Evolutionary conservation across 75 land plant genomes (phyloP), one percentile per base, ranked within the genome.

Genomic region (Picea glauca): DNA sequence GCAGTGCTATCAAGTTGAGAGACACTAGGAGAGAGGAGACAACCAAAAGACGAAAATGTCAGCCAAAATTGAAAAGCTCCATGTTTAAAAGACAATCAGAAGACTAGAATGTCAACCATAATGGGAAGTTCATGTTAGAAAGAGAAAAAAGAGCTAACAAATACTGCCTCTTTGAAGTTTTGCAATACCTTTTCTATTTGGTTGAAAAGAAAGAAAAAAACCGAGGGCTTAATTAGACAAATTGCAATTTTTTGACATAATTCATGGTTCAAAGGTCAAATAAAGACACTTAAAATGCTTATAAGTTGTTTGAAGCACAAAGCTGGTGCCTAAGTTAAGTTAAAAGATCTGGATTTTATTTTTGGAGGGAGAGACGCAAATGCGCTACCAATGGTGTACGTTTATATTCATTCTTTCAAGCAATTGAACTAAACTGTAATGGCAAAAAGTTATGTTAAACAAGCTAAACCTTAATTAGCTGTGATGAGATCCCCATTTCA

Each of bases 1-100:
- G 77, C 58, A 40, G 75, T 60, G 9, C 78, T 78, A 64, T 88
- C 90, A 40, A 64, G 58, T 62, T 85, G 86, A 43, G 91, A 59
- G 76, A 83, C 73, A 80, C 91, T 88, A 80, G 30, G 57, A 30
- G 58, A 62, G 43, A 62, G 13, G 15, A 77, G 26, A 59, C 75
- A 62, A 23, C 72, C 74, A 61, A 3, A 31, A 76, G 9, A 57
- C 77, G 38, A 75, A 26, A 76, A 17, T 32, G 38, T 60, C 59
- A 57, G 38, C 59, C 33, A 76, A 6, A 60, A 60, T 63, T 76
- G 30, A 64, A 21, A 21, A 21, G 30, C 3, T 21, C 3, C 21
- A 23, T 63, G 65, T n/a, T 14, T n/a, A n/a, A n/a, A 63, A 77
- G 15, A 32, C 30, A 77, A 21, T 50, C 72, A 58, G 12, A 17